These are phyloP conservation scores for Bryoerythrophyllum caledonicum DNA, from an alignment of 225 moss, liverwort and hornwort genomes.

Conservation along the genomic window DNA sequence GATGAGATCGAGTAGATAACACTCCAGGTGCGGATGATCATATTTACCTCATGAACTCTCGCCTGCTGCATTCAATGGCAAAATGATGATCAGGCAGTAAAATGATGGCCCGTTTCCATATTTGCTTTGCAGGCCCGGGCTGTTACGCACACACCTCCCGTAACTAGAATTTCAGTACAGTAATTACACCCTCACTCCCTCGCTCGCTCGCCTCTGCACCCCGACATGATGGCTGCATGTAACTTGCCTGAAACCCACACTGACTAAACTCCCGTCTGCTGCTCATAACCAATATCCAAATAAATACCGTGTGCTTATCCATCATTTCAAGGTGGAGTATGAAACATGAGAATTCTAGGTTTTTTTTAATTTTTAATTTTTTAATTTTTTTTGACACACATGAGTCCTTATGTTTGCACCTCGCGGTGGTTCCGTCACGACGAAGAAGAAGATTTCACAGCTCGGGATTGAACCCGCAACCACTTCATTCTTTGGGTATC, in stretches of 20 bases:
- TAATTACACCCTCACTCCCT: constrained; percentile 9
- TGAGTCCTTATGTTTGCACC: too few relatives aligned
- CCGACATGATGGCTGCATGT: neutral
- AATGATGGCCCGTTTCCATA: constrained; percentile 15
- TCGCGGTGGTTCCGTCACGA: too few relatives aligned
- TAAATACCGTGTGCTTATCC: too few relatives aligned
- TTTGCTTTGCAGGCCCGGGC: constrained; percentile 18
- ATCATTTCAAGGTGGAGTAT: too few relatives aligned
- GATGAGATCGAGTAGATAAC: neutral
- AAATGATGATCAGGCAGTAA: constrained; percentile 24
- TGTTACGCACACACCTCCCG: constrained; percentile 12
- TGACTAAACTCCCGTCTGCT: too few relatives aligned
- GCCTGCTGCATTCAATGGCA: constrained; percentile 11
- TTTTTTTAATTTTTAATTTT: too few relatives aligned
- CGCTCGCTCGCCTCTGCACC: neutral
- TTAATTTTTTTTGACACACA: too few relatives aligned
- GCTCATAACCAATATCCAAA: too few relatives aligned
- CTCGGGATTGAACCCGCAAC: too few relatives aligned
- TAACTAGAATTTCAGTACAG: constrained; percentile 16
- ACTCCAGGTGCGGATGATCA: neutral
- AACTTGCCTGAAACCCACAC: constrained; percentile 2
- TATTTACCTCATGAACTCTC: constrained; percentile 6
- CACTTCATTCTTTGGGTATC: too few relatives aligned
- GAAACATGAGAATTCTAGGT: too few relatives aligned
- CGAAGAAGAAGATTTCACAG: too few relatives aligned